Conservation (phyloP, 2,329 filamentous ascomycete genomes). For the Pseudodiploospora longispora region DNA sequence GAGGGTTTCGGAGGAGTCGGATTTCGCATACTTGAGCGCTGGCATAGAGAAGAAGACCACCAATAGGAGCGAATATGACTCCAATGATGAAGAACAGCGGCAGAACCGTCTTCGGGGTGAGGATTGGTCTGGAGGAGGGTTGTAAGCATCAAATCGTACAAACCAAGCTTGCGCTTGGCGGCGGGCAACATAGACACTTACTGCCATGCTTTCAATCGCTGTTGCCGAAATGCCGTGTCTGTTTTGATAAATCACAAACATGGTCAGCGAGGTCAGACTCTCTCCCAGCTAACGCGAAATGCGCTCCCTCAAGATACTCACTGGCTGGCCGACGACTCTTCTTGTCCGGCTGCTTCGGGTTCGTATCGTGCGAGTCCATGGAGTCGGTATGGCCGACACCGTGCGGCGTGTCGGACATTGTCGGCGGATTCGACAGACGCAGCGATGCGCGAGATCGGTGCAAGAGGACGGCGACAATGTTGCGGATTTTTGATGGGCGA, state of each 20-base stretch:
- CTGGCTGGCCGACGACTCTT: conserved; percentile 91
- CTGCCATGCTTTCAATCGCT: conserved; percentile 98
- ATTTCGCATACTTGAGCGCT: conserved; percentile 58
- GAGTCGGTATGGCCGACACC: conserved; percentile 42
- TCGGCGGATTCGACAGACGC: conserved; percentile 15
- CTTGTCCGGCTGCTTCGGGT: conserved; percentile 56
- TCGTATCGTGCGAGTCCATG: conserved; percentile 46
- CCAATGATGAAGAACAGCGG: conserved; percentile 88
- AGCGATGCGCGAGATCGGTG: conserved; percentile 9
- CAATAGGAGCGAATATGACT: conserved; percentile 88
- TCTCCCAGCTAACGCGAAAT: neutral
- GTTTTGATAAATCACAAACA: conserved; percentile 8
- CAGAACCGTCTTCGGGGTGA: conserved; percentile 88
- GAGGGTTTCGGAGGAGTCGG: conserved; percentile 1
- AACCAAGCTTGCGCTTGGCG: neutral
- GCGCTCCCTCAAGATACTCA: conserved; percentile 32
- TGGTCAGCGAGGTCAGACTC: neutral
- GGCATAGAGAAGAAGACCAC: conserved; percentile 77
- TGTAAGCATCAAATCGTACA: conserved; percentile 27
- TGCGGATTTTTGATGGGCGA: too few species aligned
- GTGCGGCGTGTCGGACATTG: conserved; percentile 41
- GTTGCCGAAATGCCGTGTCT: conserved; percentile 96
- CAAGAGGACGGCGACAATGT: too few species aligned
- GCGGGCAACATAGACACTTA: conserved; percentile 40
- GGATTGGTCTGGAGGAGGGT: conserved; percentile 61